phyloP scores from a whole-genome alignment of 2,329 filamentous ascomycete genomes.

The Diatrype stigma region DNA sequence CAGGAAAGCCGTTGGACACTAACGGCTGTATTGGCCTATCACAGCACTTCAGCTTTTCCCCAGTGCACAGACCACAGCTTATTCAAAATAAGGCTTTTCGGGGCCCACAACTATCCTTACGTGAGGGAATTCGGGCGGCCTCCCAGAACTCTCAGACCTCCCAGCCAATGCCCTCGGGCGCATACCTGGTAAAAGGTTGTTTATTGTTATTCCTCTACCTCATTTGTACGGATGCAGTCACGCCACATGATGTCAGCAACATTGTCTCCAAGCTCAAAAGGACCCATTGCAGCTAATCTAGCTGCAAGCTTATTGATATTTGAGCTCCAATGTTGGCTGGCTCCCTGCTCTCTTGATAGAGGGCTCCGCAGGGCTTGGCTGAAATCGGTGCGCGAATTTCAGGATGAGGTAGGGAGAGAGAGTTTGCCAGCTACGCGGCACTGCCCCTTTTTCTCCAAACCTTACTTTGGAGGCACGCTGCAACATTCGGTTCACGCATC shows the following conservation, averaged over 20 bases:
- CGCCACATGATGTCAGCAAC: too few species aligned
- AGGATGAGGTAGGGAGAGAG: slow-evolving; percentile 3
- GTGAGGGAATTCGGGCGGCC: background rate
- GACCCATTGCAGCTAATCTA: too few species aligned
- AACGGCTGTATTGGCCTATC: slow-evolving; percentile 6
- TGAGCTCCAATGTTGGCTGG: background rate
- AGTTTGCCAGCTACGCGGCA: background rate
- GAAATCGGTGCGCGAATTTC: slow-evolving; percentile 18
- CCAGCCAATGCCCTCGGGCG: too few species aligned
- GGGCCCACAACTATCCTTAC: background rate
- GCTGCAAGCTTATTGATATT: background rate
- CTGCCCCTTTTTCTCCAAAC: slow-evolving; percentile 4
- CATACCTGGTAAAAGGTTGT: too few species aligned
- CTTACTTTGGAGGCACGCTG: background rate
- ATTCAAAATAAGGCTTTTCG: background rate
- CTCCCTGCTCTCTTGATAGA: background rate
- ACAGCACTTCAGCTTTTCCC: background rate
- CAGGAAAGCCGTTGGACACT: slow-evolving; percentile 9
- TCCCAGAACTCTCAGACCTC: too few species aligned
- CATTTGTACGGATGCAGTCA: too few species aligned
- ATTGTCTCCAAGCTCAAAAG: too few species aligned
- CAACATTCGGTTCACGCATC: background rate
- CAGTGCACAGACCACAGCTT: background rate
- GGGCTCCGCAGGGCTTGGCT: slow-evolving; percentile 7
- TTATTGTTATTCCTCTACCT: too few species aligned